Evolutionary conservation across 1,284 basidiomycete species (phyloP).

Genomic region (Ustilago vetiveriae): DNA sequence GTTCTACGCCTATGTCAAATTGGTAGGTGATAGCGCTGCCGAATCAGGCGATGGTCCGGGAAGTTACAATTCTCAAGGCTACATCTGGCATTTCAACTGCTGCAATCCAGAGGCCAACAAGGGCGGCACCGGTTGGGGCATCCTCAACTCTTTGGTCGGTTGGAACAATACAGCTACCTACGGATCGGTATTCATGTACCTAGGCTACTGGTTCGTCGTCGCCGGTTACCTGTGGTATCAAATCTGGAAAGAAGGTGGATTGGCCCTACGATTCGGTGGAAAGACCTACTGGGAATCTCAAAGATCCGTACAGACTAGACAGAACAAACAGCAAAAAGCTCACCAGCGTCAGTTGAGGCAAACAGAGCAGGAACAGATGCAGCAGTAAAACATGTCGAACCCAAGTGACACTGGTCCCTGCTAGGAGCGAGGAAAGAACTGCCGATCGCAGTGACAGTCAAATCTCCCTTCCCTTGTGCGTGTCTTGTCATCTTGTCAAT

Average conservation of each 20-base stretch:
- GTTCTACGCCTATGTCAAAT: constrained; percentile 57
- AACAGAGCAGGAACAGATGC: neutral
- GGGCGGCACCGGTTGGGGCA: constrained; percentile 67
- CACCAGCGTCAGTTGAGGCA: constrained; percentile 7
- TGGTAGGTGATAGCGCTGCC: constrained; percentile 59
- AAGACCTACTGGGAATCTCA: constrained; percentile 41
- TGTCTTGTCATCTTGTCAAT: too few relatives aligned
- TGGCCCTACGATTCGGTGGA: constrained; percentile 13
- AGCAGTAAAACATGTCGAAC: neutral
- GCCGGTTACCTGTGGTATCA: constrained; percentile 48
- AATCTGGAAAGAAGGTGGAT: constrained; percentile 49
- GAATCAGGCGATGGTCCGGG: constrained; percentile 59
- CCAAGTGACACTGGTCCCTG: too few relatives aligned
- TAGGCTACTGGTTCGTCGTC: constrained; percentile 59
- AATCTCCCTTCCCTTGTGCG: too few relatives aligned
- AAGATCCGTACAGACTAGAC: constrained; percentile 8
- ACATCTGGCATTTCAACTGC: constrained; percentile 75
- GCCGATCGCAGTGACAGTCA: too few relatives aligned
- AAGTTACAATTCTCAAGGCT: constrained; percentile 52
- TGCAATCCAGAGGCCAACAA: constrained; percentile 75
- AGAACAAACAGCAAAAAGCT: constrained; percentile 6
- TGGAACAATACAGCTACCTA: constrained; percentile 65
- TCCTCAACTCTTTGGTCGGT: constrained; percentile 61
- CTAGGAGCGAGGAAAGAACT: too few relatives aligned
- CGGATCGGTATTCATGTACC: constrained; percentile 54